phyloP scores from a whole-genome alignment of 345 rosid species.

The Gossypium thurberi region DNA sequence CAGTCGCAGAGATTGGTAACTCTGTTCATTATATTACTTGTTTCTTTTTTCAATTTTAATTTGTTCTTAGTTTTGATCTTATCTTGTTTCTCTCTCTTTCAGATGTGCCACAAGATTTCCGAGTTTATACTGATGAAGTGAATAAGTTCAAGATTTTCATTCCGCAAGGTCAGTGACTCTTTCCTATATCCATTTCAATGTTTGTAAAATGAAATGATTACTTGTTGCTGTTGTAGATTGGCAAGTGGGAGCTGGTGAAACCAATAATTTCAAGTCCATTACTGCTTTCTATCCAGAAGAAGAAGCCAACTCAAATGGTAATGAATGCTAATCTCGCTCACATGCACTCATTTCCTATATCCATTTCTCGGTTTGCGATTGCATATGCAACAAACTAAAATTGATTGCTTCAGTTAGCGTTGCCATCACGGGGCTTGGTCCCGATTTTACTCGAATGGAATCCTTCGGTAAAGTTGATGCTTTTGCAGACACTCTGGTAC shows the following conservation, averaged over 20 bases:
- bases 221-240: constrained; percentile 46
- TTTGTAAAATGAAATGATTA: background rate
- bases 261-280: constrained; percentile 70
- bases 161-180: constrained; percentile 50
- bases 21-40: background rate
- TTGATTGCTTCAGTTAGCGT: constrained; percentile 43
- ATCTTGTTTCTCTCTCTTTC: constrained; percentile 4
- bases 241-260: constrained; percentile 66
- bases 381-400: background rate
- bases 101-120: constrained; percentile 39
- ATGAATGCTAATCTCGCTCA: background rate
- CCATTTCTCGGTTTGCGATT: background rate
- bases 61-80: background rate
- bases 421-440: constrained; percentile 79
- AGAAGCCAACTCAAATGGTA: constrained; percentile 60
- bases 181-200: background rate
- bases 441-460: constrained; percentile 84
- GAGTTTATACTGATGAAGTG: constrained; percentile 53
- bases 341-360: background rate
- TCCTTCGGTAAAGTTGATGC: constrained; percentile 93
- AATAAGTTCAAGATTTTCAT: constrained; percentile 79
- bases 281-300: constrained; percentile 77
- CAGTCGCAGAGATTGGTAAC: constrained; percentile 36
- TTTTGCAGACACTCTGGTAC: constrained; percentile 79
- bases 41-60: background rate